A percentile compares a stretch with the other conserved stretches of the same genome.
These are phyloP conservation scores for Emergomyces orientalis DNA, from an alignment of 2,329 filamentous ascomycete species.

Conservation along the genomic window DNA sequence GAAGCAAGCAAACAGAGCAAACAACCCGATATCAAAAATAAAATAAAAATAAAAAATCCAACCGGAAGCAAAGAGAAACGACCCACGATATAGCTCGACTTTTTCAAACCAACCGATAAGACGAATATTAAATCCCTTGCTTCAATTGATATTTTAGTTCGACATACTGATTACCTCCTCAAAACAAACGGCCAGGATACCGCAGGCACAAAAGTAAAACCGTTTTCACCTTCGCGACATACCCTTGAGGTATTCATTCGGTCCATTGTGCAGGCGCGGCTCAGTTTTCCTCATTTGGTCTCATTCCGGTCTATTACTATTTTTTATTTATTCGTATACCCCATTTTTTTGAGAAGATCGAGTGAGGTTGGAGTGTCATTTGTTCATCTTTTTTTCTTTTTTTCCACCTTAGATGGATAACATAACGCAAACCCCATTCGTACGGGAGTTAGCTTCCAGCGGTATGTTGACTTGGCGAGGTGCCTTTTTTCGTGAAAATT, in stretches of 20 bases:
- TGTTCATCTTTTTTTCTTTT: neutral
- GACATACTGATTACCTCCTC: neutral
- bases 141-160: neutral
- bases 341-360: neutral
- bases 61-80: neutral
- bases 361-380: neutral
- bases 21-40: neutral
- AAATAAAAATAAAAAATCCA: neutral
- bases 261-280: neutral
- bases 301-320: neutral
- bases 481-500: neutral
- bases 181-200: neutral
- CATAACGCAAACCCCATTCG: conserved; percentile 55
- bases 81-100: neutral
- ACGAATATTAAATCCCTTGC: neutral
- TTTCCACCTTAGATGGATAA: conserved; percentile 14
- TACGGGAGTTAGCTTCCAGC: conserved; percentile 75
- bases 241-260: neutral
- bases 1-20: conserved; percentile 1
- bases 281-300: neutral
- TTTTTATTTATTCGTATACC: neutral
- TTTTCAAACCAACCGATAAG: neutral
- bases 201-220: neutral
- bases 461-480: conserved; percentile 46
- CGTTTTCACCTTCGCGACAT: neutral